phyloP scores from a whole-genome alignment of 1,284 basidiomycete species.

The Mycena sp. region DNA sequence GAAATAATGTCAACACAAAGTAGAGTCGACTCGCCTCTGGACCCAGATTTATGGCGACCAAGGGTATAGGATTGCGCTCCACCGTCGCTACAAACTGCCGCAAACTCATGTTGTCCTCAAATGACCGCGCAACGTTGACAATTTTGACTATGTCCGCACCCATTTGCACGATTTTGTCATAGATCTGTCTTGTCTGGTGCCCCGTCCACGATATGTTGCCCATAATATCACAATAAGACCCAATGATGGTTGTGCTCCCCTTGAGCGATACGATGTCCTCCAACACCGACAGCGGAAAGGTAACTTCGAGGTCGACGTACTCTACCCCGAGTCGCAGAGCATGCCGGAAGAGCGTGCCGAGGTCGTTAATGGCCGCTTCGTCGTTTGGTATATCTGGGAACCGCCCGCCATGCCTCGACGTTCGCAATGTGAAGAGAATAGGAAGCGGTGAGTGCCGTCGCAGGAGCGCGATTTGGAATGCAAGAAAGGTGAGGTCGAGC shows the following conservation, averaged over 20 bases:
- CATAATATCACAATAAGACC: conserved; percentile 31
- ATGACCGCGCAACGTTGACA: conserved; percentile 29
- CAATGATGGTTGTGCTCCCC: conserved; percentile 34
- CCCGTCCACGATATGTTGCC: conserved; percentile 31
- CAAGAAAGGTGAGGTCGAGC: conserved; percentile 33
- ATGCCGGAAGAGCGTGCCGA: conserved; percentile 27
- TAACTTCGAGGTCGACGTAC: conserved; percentile 34
- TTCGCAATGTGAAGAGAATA: conserved; percentile 35
- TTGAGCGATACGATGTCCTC: conserved; percentile 28
- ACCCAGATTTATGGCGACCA: conserved; percentile 30
- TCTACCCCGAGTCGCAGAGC: conserved; percentile 37
- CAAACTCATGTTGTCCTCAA: conserved; percentile 36
- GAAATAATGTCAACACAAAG: neutral
- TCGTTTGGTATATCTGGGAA: conserved; percentile 30
- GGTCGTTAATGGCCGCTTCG: conserved; percentile 11
- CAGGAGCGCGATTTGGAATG: conserved; percentile 36
- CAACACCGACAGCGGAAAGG: conserved; percentile 25
- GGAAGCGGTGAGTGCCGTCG: conserved; percentile 36
- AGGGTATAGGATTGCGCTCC: conserved; percentile 27
- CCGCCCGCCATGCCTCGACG: conserved; percentile 29
- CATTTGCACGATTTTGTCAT: conserved; percentile 32
- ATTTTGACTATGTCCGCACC: conserved; percentile 34
- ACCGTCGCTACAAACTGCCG: conserved; percentile 31
- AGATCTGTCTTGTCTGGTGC: conserved; percentile 26
- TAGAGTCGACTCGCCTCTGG: conserved; percentile 17